phyloP scores from a whole-genome alignment of 1,139 yeast species.

The Pichia norvegensis region DNA sequence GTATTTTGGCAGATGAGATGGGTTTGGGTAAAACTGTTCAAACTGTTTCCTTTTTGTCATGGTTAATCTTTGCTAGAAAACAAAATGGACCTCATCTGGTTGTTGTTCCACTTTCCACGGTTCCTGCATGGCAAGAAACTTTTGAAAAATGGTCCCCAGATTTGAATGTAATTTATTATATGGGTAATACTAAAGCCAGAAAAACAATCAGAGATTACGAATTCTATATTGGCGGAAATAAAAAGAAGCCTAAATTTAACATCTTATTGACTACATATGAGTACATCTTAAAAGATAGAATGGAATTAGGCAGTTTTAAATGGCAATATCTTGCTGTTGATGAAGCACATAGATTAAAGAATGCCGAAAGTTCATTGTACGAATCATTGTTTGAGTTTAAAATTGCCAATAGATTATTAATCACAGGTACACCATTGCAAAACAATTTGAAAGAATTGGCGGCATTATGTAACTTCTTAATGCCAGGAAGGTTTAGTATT shows the following conservation, averaged over 20 bases:
- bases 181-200: slow-evolving; percentile 88
- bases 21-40: slow-evolving; percentile 98
- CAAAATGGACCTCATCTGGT: slow-evolving; percentile 96
- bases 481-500: slow-evolving; percentile 88
- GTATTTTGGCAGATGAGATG: slow-evolving; percentile 98
- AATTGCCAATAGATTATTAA: slow-evolving; percentile 75
- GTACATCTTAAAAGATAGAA: slow-evolving; percentile 81
- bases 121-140: slow-evolving; percentile 99
- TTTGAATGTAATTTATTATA: slow-evolving; percentile 80
- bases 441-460: slow-evolving; percentile 93
- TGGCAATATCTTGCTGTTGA: slow-evolving; percentile 99
- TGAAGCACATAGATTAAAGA: slow-evolving; percentile 95
- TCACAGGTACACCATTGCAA: slow-evolving; percentile 97
- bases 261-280: slow-evolving; percentile 89
- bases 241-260: slow-evolving; percentile 74
- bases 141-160: slow-evolving; percentile 98
- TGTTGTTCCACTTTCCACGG: slow-evolving; percentile 92
- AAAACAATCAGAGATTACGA: slow-evolving; percentile 77
- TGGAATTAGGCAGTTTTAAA: slow-evolving; percentile 69
- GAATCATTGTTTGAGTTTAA: slow-evolving; percentile 80
- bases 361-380: slow-evolving; percentile 86
- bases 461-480: slow-evolving; percentile 85
- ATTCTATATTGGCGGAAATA: slow-evolving; percentile 51
- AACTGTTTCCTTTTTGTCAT: slow-evolving; percentile 87
- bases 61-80: slow-evolving; percentile 90